These are phyloP conservation scores for Ustilago hordei DNA, from an alignment of 1,284 basidiomycete species.

Conservation along the genomic window DNA sequence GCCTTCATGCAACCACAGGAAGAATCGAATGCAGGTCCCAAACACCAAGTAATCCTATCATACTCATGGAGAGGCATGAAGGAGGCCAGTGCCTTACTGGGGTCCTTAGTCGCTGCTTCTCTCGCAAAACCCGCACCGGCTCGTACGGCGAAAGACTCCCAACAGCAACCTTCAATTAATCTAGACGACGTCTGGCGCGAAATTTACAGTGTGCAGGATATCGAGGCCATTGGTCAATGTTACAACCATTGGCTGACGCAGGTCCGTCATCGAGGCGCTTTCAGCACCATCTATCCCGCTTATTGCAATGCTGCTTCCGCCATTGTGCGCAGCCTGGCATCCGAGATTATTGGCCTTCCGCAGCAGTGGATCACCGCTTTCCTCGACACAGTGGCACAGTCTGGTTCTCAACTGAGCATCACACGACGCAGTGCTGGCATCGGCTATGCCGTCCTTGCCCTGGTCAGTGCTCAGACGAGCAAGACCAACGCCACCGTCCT, in stretches of 20 bases:
- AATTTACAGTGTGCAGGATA: slow-evolving; percentile 28
- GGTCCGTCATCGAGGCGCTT: slow-evolving; percentile 69
- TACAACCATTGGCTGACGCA: slow-evolving; percentile 68
- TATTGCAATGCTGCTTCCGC: slow-evolving; percentile 62
- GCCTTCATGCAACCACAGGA: slow-evolving; percentile 43
- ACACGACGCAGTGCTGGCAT: slow-evolving; percentile 70
- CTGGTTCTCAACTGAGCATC: slow-evolving; percentile 62
- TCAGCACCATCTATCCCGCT: slow-evolving; percentile 69
- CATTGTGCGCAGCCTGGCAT: slow-evolving; percentile 50
- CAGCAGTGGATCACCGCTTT: slow-evolving; percentile 65
- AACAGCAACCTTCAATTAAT: slow-evolving; percentile 13
- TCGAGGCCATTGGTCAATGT: slow-evolving; percentile 61
- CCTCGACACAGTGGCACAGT: slow-evolving; percentile 48
- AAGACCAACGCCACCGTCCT: slow-evolving; percentile 34
- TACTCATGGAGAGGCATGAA: slow-evolving; percentile 70
- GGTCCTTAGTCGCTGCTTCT: slow-evolving; percentile 55
- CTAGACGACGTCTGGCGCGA: slow-evolving; percentile 32
- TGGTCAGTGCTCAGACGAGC: slow-evolving; percentile 61
- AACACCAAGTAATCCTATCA: slow-evolving; percentile 68
- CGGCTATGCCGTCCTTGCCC: slow-evolving; percentile 69
- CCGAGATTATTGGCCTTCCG: slow-evolving; percentile 56
- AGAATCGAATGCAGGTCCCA: slow-evolving; percentile 55
- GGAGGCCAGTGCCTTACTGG: slow-evolving; percentile 68
- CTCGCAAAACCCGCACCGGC: slow-evolving; percentile 32
- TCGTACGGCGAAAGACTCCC: slow-evolving; percentile 15